Base-by-base conservation (phyloP, 2,329 filamentous ascomycete species). In the Pyrenochaeta sp. region DNA sequence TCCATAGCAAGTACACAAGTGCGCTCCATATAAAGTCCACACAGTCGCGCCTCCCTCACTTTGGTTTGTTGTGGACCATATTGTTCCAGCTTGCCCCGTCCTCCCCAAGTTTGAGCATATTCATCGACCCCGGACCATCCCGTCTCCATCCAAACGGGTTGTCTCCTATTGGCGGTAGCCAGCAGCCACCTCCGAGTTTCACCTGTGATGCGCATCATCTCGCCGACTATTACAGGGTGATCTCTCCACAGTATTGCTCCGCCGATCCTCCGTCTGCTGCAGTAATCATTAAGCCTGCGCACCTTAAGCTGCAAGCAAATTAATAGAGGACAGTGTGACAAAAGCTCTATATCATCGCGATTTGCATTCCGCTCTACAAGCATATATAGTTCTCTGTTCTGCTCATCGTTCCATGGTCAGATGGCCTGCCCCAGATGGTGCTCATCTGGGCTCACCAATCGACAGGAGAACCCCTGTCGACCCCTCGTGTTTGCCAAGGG, bases 81-180 rank as follows among this genome's bases (percentile, higher is more conserved):
- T 24, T 5, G 12, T 32, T 13, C 8, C n/a, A 10, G 24, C n/a
- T 7, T 36, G 15, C 28, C 27, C 9, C 13, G 25, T 34, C 25
- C 6, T 2, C 45, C 30, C 8, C 28, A 24, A 22, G 28, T 47
- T n/a, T 5, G 28, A 47, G 22, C 30, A 47, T 34, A n/a, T 22
- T 19, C n/a, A 50, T 24, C 37, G 22, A 34, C 49, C 49, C 49
- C 49, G 22, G 49, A n/a, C 27, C 37, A 44, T 43, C 40, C 49
- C 49, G 49, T 44, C 47, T 49, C 52, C 52, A 19, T 40, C 32
- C 36, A 59, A 46, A 46, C 34, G 28, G 40, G 51, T 22, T 27
- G 13, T 30, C 52, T 50, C 51, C 46, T 27, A 54, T 58, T 58
- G 50, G 55, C 30, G 50, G 39, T 19, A 30, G 32, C 49, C 47